Evolutionary conservation across 2,329 filamentous ascomycete species (phyloP).

Genomic region (Trematosphaeria pertusa): DNA sequence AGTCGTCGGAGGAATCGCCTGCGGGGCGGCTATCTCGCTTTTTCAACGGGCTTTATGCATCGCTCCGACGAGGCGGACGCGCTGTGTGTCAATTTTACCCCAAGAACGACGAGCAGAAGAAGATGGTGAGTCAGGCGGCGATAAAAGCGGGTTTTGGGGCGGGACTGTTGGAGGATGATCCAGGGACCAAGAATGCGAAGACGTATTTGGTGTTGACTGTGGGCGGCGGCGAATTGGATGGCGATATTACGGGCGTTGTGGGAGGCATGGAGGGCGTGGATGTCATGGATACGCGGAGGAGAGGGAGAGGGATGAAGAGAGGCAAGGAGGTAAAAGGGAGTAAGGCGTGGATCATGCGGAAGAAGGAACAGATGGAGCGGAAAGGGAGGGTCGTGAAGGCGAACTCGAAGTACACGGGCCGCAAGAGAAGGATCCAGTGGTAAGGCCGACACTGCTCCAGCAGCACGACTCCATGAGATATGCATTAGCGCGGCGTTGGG

Average conservation of each 20-base stretch:
- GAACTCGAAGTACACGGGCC: slow-evolving; percentile 90
- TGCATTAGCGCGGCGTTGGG: slow-evolving; percentile 47
- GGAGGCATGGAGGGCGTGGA: slow-evolving; percentile 86
- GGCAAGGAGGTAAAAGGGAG: slow-evolving; percentile 77
- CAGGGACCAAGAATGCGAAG: slow-evolving; percentile 95
- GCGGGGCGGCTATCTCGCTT: slow-evolving; percentile 81
- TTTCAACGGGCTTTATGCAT: slow-evolving; percentile 90
- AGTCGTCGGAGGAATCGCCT: slow-evolving; percentile 82
- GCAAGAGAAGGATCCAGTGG: slow-evolving; percentile 82
- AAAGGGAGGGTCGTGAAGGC: slow-evolving; percentile 95
- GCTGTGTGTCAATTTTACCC: slow-evolving; percentile 99
- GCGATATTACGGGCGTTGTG: slow-evolving; percentile 89
- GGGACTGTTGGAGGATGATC: slow-evolving; percentile 92
- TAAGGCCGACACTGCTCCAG: slow-evolving; percentile 49
- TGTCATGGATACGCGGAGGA: slow-evolving; percentile 66
- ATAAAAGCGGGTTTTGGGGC: slow-evolving; percentile 95
- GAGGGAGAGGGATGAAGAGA: slow-evolving; percentile 59
- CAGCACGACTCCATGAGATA: slow-evolving; percentile 23
- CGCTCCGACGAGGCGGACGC: slow-evolving; percentile 79
- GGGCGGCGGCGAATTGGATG: slow-evolving; percentile 68
- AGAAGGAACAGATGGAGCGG: slow-evolving; percentile 91
- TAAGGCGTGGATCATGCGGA: slow-evolving; percentile 82
- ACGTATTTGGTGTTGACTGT: slow-evolving; percentile 95
- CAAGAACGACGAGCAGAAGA: slow-evolving; percentile 89
- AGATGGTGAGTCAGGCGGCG: slow-evolving; percentile 90